A percentile compares a stretch with the other conserved stretches of the same genome.
Conservation (phyloP, 1,139 yeast species). For the Kurtzmaniella natalensis region DNA sequence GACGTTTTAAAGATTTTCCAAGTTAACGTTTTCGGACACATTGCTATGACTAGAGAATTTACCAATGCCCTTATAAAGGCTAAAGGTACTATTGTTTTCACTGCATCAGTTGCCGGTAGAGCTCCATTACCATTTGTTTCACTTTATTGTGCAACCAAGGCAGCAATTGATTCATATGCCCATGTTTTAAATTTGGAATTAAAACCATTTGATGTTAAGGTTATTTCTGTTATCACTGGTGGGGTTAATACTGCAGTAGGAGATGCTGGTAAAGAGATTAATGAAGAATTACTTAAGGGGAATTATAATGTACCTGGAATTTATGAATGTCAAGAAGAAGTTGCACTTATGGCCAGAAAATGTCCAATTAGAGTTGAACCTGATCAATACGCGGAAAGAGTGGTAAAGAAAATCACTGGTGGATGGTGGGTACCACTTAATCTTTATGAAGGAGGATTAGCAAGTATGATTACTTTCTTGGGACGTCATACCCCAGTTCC, state of each 20-base stretch:
- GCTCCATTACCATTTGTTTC: conserved; percentile 34
- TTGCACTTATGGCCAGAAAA: conserved; percentile 27
- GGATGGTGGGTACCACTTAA: conserved; percentile 19
- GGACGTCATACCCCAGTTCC: conserved; percentile 5
- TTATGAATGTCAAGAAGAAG: conserved; percentile 19
- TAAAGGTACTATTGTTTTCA: conserved; percentile 38
- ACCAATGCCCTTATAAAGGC: conserved; percentile 47
- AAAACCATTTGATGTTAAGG: conserved; percentile 58
- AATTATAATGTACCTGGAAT: conserved; percentile 27
- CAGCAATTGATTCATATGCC: conserved; percentile 27
- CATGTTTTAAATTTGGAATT: conserved; percentile 18
- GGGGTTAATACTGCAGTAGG: conserved; percentile 60
- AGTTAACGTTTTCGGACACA: conserved; percentile 57
- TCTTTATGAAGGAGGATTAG: conserved; percentile 23
- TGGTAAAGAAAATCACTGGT: conserved; percentile 21
- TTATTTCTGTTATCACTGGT: conserved; percentile 57
- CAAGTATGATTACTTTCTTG: conserved; percentile 4
- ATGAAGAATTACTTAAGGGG: conserved; percentile 11
- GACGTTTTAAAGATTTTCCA: conserved; percentile 43
- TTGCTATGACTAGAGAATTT: conserved; percentile 50
- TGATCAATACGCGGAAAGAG: conserved; percentile 26
- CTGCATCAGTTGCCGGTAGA: conserved; percentile 32
- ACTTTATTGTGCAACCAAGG: conserved; percentile 31
- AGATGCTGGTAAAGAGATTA: conserved; percentile 22
- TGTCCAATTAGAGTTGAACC: conserved; percentile 16